phyloP scores from a whole-genome alignment of 805 yeast genomes.

The Suhomyces canberraensis region DNA sequence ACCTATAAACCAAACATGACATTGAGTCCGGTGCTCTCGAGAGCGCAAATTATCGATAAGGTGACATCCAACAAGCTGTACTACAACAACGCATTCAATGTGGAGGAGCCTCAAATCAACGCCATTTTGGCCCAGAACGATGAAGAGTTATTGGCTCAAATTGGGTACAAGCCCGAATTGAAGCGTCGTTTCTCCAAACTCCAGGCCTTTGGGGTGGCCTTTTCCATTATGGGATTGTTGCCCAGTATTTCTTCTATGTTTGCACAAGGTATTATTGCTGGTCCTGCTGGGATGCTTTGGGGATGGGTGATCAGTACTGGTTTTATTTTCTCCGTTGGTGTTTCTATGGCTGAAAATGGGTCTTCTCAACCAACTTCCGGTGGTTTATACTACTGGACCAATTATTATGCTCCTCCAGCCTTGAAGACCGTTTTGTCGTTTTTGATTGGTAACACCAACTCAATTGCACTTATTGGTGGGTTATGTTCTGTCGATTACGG shows the following conservation, averaged over 20 bases:
- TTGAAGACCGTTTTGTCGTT: constrained; percentile 21
- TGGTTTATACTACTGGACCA: constrained; percentile 36
- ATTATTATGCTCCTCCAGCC: constrained; percentile 26
- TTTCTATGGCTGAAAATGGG: constrained; percentile 27
- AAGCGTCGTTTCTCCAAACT: constrained; percentile 25
- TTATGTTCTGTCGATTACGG: constrained; percentile 30
- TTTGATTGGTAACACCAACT: constrained; percentile 27
- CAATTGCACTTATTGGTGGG: constrained; percentile 31
- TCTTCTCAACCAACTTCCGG: constrained; percentile 30
- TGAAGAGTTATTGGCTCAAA: constrained; percentile 28
- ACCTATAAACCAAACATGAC: no score
- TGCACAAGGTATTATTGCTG: constrained; percentile 23
- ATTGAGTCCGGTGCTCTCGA: constrained; percentile 6
- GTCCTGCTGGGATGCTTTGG: constrained; percentile 31
- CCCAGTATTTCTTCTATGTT: constrained; percentile 28
- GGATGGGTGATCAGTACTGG: constrained; percentile 29
- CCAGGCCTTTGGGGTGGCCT: constrained; percentile 35
- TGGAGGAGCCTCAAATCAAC: constrained; percentile 23
- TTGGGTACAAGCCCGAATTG: constrained; percentile 33
- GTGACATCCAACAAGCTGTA: constrained; percentile 21
- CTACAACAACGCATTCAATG: constrained; percentile 29
- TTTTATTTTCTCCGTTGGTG: constrained; percentile 25
- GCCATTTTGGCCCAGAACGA: constrained; percentile 20
- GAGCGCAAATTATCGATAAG: constrained; percentile 24
- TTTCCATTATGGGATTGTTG: constrained; percentile 33